Conservation (phyloP, 1,139 yeast genomes). For the Yamadazyma spencermartinsiae region DNA sequence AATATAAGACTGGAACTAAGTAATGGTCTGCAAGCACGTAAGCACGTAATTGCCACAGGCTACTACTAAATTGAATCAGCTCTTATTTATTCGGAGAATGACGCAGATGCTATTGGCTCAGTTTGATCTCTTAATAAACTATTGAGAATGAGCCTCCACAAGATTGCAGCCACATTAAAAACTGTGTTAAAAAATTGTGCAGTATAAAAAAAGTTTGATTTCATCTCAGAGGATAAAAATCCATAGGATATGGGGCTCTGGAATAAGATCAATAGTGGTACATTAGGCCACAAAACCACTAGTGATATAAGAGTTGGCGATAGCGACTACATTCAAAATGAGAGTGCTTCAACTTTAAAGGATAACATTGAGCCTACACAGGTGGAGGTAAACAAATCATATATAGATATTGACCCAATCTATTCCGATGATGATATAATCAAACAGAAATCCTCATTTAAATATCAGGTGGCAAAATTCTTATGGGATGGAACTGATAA, state of each 20-base stretch:
- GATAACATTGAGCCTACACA: neutral
- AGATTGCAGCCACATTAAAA: too few species aligned
- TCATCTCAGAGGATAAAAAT: too few species aligned
- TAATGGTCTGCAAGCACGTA: too few species aligned
- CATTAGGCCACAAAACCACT: neutral
- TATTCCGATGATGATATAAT: neutral
- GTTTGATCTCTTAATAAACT: too few species aligned
- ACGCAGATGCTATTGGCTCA: too few species aligned
- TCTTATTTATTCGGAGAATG: too few species aligned
- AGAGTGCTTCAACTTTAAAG: neutral
- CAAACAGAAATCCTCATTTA: neutral
- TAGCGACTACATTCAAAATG: neutral
- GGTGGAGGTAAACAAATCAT: neutral
- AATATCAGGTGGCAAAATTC: constrained; percentile 16
- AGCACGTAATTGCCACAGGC: too few species aligned
- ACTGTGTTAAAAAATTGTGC: too few species aligned
- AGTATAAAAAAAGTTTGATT: neutral
- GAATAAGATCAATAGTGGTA: neutral
- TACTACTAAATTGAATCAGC: too few species aligned
- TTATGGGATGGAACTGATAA: constrained; percentile 54
- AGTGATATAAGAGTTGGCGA: neutral
- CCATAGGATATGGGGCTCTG: neutral
- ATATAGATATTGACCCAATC: neutral
- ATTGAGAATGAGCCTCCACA: too few species aligned
- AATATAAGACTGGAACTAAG: too few species aligned